Conservation (phyloP, 106 monocot genomes). For the Dactylorhiza incarnata region DNA sequence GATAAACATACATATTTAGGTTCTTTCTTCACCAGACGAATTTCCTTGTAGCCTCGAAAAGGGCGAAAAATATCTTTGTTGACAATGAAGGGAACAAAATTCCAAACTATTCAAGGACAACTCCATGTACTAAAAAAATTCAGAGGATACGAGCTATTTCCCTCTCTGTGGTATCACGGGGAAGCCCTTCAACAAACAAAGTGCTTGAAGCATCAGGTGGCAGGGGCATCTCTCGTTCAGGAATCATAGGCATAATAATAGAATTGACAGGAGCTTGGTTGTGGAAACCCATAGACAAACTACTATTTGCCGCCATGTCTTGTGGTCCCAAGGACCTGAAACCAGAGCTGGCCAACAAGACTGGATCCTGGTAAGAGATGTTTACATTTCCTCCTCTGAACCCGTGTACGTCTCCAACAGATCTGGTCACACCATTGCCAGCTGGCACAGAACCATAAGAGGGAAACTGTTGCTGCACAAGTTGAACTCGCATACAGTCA, state of each 20-base stretch:
- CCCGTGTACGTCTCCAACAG: background rate
- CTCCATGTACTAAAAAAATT: background rate
- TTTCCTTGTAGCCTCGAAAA: slow-evolving; percentile 50
- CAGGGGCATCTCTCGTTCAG: slow-evolving; percentile 11
- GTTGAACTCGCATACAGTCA: background rate
- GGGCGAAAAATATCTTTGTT: slow-evolving; percentile 56
- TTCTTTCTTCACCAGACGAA: slow-evolving; percentile 56
- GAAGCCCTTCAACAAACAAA: slow-evolving; percentile 42
- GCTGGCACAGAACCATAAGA: slow-evolving; percentile 8
- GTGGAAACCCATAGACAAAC: slow-evolving; percentile 8
- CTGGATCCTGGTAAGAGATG: background rate
- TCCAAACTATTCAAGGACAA: background rate
- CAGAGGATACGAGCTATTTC: slow-evolving; percentile 46
- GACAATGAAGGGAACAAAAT: slow-evolving; percentile 18
- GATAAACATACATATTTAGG: slow-evolving; percentile 36
- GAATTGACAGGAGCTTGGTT: background rate
- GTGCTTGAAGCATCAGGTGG: slow-evolving; percentile 39
- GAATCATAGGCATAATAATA: background rate
- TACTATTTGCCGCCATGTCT: background rate
- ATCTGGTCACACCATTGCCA: slow-evolving; percentile 1
- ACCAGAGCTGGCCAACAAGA: background rate
- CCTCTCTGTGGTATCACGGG: slow-evolving; percentile 18
- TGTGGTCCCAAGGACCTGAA: slow-evolving; percentile 1
- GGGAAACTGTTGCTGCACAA: slow-evolving; percentile 5
- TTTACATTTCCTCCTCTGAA: slow-evolving; percentile 5